Evolutionary conservation across 2,329 filamentous ascomycete genomes (phyloP).

Genomic region (Colletotrichum somersetense): DNA sequence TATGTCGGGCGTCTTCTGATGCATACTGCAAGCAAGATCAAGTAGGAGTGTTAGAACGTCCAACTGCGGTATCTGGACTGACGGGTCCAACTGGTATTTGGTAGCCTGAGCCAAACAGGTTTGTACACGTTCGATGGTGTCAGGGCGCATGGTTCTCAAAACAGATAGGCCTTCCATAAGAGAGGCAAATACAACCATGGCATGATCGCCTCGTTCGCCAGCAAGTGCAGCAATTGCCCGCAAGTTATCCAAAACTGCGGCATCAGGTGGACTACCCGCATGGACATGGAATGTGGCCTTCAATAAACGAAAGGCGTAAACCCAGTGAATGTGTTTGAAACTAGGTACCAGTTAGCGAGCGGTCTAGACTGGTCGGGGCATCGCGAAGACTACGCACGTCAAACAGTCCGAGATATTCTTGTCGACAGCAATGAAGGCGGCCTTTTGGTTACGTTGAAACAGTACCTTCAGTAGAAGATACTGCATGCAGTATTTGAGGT

Average conservation of each 20-base stretch:
- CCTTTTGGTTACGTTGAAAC: slow-evolving; percentile 78
- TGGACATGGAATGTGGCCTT: slow-evolving; percentile 78
- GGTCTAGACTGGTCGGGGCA: not conserved
- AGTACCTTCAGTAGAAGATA: slow-evolving; percentile 78
- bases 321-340: slow-evolving; percentile 78
- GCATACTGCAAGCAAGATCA: slow-evolving; percentile 77
- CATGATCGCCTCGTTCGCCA: slow-evolving; percentile 69
- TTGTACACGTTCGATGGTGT: slow-evolving; percentile 78
- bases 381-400: slow-evolving; percentile 61
- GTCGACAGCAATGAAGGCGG: slow-evolving; percentile 79
- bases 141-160: slow-evolving; percentile 72
- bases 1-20: slow-evolving; percentile 69
- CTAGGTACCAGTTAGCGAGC: slow-evolving; percentile 48
- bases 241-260: slow-evolving; percentile 76
- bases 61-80: slow-evolving; percentile 75
- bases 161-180: slow-evolving; percentile 78
- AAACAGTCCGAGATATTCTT: slow-evolving; percentile 76
- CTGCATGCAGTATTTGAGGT: slow-evolving; percentile 83
- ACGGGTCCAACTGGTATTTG: slow-evolving; percentile 76
- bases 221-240: slow-evolving; percentile 72
- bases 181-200: slow-evolving; percentile 74
- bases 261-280: slow-evolving; percentile 70
- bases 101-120: slow-evolving; percentile 79
- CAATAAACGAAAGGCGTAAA: slow-evolving; percentile 81
- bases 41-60: slow-evolving; percentile 74